A percentile compares a stretch with the other conserved stretches of the same genome.
These are phyloP conservation scores for Entomortierella lignicola DNA, from an alignment of 192 early-diverging fungal species.

Conservation along the genomic window DNA sequence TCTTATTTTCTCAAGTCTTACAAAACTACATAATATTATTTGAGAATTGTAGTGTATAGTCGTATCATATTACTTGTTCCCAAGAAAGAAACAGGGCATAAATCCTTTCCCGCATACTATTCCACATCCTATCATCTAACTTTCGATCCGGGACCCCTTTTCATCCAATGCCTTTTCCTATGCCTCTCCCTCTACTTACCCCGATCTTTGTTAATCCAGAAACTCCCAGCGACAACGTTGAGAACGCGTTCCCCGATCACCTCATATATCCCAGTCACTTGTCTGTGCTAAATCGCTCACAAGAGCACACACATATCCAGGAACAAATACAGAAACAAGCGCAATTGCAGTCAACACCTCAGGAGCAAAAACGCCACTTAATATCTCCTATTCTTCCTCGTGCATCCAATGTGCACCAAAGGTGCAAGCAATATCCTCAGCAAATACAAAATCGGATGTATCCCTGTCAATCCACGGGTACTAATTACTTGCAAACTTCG, in stretches of 20 bases:
- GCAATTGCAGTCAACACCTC: background rate
- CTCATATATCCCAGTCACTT: background rate
- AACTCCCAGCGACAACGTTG: background rate
- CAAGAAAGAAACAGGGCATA: no score
- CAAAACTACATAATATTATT: no score
- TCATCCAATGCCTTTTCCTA: background rate
- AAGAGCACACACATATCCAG: background rate
- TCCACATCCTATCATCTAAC: background rate
- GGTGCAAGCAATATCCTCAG: background rate
- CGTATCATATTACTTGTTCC: no score
- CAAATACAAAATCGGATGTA: background rate
- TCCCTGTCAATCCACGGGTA: background rate
- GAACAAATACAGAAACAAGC: conserved; percentile 2
- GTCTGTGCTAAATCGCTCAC: background rate
- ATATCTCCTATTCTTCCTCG: background rate
- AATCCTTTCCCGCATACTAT: no score
- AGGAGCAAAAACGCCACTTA: background rate
- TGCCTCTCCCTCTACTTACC: background rate
- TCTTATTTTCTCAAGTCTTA: no score
- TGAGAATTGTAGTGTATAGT: no score
- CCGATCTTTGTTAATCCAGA: background rate
- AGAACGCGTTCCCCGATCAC: background rate
- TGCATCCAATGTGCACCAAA: background rate
- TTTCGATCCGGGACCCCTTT: background rate
- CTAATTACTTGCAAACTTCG: background rate